phyloP scores from a whole-genome alignment of 192 early-diverging fungal genomes.

The Spinellus fusiger region DNA sequence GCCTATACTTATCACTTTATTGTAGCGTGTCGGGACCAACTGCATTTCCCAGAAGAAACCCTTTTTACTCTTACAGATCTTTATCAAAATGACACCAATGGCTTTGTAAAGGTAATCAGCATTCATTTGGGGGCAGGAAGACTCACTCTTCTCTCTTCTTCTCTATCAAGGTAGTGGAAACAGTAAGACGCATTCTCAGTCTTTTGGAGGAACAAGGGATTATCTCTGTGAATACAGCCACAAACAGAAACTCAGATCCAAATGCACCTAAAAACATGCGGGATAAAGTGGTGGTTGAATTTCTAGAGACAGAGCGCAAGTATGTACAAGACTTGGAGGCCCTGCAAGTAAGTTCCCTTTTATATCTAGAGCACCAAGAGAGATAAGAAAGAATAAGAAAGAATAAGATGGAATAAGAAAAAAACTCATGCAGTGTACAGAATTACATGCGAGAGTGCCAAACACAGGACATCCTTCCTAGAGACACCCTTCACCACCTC shows the following conservation, averaged over 20 bases:
- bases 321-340: constrained; percentile 87
- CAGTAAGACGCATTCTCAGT: constrained; percentile 73
- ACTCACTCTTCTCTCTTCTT: neutral
- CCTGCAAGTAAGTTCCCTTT: constrained; percentile 45
- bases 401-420: neutral
- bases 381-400: neutral
- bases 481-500: constrained; percentile 73
- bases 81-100: constrained; percentile 93
- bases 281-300: constrained; percentile 78
- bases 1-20: constrained; percentile 83
- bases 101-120: constrained; percentile 82
- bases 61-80: constrained; percentile 82
- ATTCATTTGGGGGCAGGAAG: neutral
- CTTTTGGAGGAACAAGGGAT: constrained; percentile 66
- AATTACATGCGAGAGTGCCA: constrained; percentile 65
- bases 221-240: constrained; percentile 29
- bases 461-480: constrained; percentile 66
- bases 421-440: constrained; percentile 21
- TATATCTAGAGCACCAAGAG: neutral
- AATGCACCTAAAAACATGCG: constrained; percentile 81
- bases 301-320: constrained; percentile 90
- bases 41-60: constrained; percentile 64
- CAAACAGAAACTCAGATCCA: constrained; percentile 40
- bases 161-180: constrained; percentile 71
- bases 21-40: constrained; percentile 77